phyloP scores from a whole-genome alignment of 768 basidiomycete genomes.

The Lactarius sp. region DNA sequence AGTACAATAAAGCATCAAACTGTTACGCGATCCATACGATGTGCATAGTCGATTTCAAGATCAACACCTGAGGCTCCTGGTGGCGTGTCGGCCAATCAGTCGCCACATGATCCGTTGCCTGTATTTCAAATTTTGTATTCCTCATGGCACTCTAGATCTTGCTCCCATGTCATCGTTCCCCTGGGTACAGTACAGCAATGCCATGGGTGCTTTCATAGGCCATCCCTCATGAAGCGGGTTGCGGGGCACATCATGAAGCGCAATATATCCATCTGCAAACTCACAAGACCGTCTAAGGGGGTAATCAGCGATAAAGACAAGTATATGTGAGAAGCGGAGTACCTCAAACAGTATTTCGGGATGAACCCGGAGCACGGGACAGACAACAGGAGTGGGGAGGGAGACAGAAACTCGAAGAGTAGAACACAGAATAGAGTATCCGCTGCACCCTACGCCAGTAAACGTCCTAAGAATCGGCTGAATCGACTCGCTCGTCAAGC shows the following conservation, averaged over 20 bases:
- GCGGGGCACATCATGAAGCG: slow-evolving; percentile 32
- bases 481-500: background rate
- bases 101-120: slow-evolving; percentile 11
- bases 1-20: background rate
- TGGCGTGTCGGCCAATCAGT: slow-evolving; percentile 4
- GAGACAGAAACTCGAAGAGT: slow-evolving; percentile 68
- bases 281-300: slow-evolving; percentile 46
- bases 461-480: slow-evolving; percentile 35
- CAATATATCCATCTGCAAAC: slow-evolving; percentile 44
- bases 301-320: slow-evolving; percentile 63
- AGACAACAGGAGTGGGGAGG: slow-evolving; percentile 59
- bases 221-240: background rate
- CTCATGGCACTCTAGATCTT: background rate
- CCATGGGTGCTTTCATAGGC: background rate
- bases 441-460: slow-evolving; percentile 45
- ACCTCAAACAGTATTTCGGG: slow-evolving; percentile 43
- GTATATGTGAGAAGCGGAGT: slow-evolving; percentile 44
- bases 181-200: slow-evolving; percentile 1
- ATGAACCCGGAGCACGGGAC: slow-evolving; percentile 59
- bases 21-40: slow-evolving; percentile 6
- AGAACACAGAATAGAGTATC: slow-evolving; percentile 49
- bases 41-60: slow-evolving; percentile 5
- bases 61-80: background rate
- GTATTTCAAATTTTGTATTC: background rate
- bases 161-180: background rate